Evolutionary conservation across 768 basidiomycete genomes (phyloP), one percentile per base, ranked within the genome.

Genomic region (Mycena maculata): DNA sequence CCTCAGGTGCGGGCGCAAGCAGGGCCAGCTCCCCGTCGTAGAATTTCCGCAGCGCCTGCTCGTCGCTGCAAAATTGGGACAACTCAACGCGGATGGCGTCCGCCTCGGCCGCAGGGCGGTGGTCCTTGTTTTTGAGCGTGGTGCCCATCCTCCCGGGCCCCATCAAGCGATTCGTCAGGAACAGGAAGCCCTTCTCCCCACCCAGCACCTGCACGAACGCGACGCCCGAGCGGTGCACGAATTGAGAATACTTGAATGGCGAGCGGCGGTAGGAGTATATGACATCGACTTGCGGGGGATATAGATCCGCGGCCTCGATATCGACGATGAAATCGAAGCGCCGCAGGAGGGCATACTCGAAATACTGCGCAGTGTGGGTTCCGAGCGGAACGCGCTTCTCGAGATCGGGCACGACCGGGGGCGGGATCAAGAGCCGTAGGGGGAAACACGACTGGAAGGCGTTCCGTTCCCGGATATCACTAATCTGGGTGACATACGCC

Each of bases 381-480:
- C 88, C 89, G 60, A 92, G 88, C 2, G 91, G 87, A 7, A 94
- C 82, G 30, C 90, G 84, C 62, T 84, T 86, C 45, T 90, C 89
- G 5, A 93, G 77, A 68, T 93, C 88, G 15, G 86, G 84, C 9
- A 93, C 82, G 22, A 85, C 74, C 0, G 96, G 96, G 4, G 95
- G 94, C 0, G 89, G 84, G 4, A 94, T 75, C 0, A 86, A 88
- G n/a, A 97, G 86, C 1, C 86, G 87, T 53, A 98, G 86, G 2
- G 94, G 92, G 76, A 89, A 93, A 72, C 94, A 95, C 4, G 93
- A 93, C 70, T 98, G 95, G 80, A 97, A 98, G 1, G 95, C 91
- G 71, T 94, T 97, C 67, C 90, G 89, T 28, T 89, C 86, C 33
- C 90, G 87, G 67, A 98, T 91, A 73, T 96, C 94, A 77, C 89